Conservation (phyloP, 2,329 filamentous ascomycete species). For the Incumbomyces delicatus region DNA sequence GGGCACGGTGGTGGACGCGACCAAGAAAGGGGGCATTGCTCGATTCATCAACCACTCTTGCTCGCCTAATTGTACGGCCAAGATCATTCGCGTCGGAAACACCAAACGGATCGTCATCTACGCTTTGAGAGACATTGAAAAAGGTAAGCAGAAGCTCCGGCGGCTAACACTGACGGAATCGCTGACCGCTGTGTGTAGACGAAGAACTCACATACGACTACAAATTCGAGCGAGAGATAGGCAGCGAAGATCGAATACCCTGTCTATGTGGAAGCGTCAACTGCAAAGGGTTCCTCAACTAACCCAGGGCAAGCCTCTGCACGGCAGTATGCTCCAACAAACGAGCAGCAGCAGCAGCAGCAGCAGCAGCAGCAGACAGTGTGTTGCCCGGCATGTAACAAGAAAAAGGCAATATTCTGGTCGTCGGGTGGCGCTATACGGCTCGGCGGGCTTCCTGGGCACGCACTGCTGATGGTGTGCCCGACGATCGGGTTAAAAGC, state of each 20-base stretch:
- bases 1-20: conserved; percentile 93
- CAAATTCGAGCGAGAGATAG: conserved; percentile 97
- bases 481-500: too few species aligned
- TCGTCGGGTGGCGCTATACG: too few species aligned
- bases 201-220: conserved; percentile 99
- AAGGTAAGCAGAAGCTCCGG: conserved; percentile 58
- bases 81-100: conserved; percentile 97
- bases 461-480: too few species aligned
- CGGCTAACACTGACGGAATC: neutral
- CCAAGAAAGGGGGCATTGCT: conserved; percentile 95
- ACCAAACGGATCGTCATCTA: conserved; percentile 99
- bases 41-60: conserved; percentile 98
- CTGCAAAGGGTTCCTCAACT: conserved; percentile 99
- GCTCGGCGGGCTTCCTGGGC: too few species aligned
- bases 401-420: too few species aligned
- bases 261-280: conserved; percentile 92
- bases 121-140: conserved; percentile 83
- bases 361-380: too few species aligned
- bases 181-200: conserved; percentile 45
- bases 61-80: conserved; percentile 95
- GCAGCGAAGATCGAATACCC: conserved; percentile 87
- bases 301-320: conserved; percentile 24
- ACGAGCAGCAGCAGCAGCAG: too few species aligned
- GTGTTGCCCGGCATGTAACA: too few species aligned
- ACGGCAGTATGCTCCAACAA: too few species aligned